Evolutionary conservation across 768 basidiomycete genomes (phyloP), one percentile per base, ranked within the genome.

Genomic region (Panaeolus papilionaceus): DNA sequence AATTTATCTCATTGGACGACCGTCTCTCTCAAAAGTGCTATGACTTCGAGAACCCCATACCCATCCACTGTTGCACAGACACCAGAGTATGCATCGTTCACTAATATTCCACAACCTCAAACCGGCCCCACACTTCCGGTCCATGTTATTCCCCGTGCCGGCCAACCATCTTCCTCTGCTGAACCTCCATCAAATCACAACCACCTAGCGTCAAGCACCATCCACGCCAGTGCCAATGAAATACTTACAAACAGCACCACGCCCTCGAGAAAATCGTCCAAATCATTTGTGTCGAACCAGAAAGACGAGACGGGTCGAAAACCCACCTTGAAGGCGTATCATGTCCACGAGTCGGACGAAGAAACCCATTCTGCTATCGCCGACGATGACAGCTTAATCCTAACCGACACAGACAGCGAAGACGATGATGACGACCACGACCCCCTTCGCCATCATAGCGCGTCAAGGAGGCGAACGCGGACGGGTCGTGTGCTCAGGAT

Each of bases 1-100:
- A 33, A 33, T 2, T 5, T 33, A 33, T 33, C 33, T 33, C 23
- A 23, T 23, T 23, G 23, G 23, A 23, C 23, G 23, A 23, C 23
- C 23, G 23, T 44, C 16, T 3, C 16, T 44, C 18, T 16, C 12
- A 26, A 26, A 23, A 20, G 26, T 20, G n/a, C 14, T 16, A 58
- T 58, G 54, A 7, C 54, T 58, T 58, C 54, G 14, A 28, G 54
- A 64, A 51, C 40, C 39, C 62, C 45, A 49, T 38, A 64, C 14
- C 20, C 47, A 23, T 49, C 64, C n/a, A 38, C 49, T 2, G 33
- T 51, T 6, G 44, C 45, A 37, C 64, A 49, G 16, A 64, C 64
- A 38, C 64, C 64, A 26, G 64, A 64, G 14, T 64, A 64, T 28
- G 12, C 64, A 12, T 38, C 64, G 23, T 64, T 64, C 26, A 38